Evolutionary conservation across 768 basidiomycete genomes (phyloP), one percentile per base, ranked within the genome.

Genomic region (Pisolithus albus): DNA sequence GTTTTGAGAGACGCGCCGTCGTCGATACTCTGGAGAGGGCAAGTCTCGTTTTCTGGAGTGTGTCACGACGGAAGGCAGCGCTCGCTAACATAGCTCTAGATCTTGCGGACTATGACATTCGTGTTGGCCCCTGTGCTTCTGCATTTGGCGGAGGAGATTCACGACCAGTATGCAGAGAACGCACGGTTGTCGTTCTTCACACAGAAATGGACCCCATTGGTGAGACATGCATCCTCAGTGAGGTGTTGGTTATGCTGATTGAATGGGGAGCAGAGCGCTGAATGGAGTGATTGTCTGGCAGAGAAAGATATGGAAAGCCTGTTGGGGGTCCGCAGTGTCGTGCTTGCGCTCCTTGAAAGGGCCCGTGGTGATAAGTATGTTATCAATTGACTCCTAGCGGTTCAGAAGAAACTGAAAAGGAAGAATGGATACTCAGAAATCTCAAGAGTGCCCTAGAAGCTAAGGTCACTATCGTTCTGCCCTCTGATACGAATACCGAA

Each of bases 81-180:
- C 9, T 7, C 16, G n/a, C 23, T 30, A 24, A 40, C 44, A 21
- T 46, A 7, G 2, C 36, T 8, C 7, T 46, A 93, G 88, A 73
- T 84, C 37, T 66, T 94, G 46, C 69, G 72, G 26, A 83, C 81
- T 2, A 78, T 91, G 69, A 81, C 81, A 1, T 76, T 75, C 3
- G 75, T 91, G 2, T 72, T 93, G 43, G 88, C 91, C 0, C 95
- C 95, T 0, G 82, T 97, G 24, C 73, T 91, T 2, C 95, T 95
- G 8, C 88, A 95, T 62, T 78, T 96, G 5, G 88, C 91, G 0
- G 93, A 96, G 67, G 95, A 97, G 66, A 81, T 94, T 50, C 77
- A 88, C 21, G 64, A 64, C 13, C 64, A 68, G 18, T 49, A 52
- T 40, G 52, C 32, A 30, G 55, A 49, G 0, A 49, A 59, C 7